Percentiles rank a stretch among this genome's conserved stretches.
These are phyloP conservation scores for Ceratocystis cubensis DNA, from an alignment of 2,329 filamentous ascomycete genomes.

Conservation along the genomic window DNA sequence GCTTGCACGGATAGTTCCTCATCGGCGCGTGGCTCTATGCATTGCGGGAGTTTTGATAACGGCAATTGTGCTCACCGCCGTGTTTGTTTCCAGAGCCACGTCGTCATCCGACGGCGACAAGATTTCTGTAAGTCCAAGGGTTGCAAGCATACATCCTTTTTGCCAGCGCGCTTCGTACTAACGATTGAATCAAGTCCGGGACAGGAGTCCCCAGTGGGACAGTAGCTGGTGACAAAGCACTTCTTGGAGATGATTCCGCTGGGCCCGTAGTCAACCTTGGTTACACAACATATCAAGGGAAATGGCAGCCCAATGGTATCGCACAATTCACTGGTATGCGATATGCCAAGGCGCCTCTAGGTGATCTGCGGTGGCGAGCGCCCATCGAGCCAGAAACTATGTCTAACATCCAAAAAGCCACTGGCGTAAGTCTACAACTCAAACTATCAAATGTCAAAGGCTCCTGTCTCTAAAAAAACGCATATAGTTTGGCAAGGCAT, in stretches of 20 bases:
- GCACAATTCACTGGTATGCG: constrained; percentile 28
- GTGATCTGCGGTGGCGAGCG: constrained; percentile 30
- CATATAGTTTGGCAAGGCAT: constrained; percentile 19
- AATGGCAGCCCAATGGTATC: constrained; percentile 15
- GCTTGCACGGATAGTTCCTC: neutral
- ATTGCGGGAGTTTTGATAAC: neutral
- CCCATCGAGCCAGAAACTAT: constrained; percentile 28
- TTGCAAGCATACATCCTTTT: too few species aligned
- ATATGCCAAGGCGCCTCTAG: constrained; percentile 32
- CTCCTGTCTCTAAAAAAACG: constrained; percentile 29
- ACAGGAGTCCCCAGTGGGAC: constrained; percentile 11
- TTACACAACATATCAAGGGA: constrained; percentile 14
- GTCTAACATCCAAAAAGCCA: constrained; percentile 25
- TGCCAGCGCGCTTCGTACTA: neutral
- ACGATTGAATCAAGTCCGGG: constrained; percentile 1
- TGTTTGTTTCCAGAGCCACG: neutral
- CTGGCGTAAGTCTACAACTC: constrained; percentile 2
- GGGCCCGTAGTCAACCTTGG: constrained; percentile 10
- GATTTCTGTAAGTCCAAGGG: neutral
- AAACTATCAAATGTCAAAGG: constrained; percentile 24
- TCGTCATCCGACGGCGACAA: neutral
- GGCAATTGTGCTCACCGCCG: neutral
- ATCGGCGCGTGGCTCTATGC: neutral
- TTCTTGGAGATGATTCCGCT: neutral
- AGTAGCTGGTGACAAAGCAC: neutral